Evolutionary conservation across 176 grass and related monocot genomes (phyloP), one percentile per base, ranked within the genome.

Genomic region (Elaeis guineensis): DNA sequence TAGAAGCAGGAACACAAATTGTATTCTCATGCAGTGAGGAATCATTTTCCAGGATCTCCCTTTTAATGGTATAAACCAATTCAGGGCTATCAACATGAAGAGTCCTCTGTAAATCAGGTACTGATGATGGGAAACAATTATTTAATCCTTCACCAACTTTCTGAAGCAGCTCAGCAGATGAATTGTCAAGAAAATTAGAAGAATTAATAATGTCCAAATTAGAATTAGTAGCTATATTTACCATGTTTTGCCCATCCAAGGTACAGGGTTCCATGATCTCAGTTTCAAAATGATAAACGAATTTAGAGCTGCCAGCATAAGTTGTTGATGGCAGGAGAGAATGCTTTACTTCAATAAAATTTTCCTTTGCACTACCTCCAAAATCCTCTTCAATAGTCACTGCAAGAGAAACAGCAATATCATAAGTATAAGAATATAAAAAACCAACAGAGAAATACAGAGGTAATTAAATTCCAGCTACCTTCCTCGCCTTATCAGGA

Each of bases 271-370:
- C 70, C 50, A 73, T n/a, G 22, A 61, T 52, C 25, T 59, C 74
- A 58, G 21, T 75, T 78, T 86, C 74, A 3, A 67, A 50, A 58
- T 71, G 21, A 25, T 21, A 32, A 61, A 65, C 21, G 56, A 65
- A 24, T 21, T 65, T 60, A 62, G 58, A 50, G 23, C 21, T 70
- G 25, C 32, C 62, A 57, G 63, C 16, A 16, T 17, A 56, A 64
- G 74, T 11, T 54, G 25, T 8, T 21, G 26, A 62, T 70, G 4
- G 61, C 14, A 72, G 22, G 26, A 63, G 52, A 54, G 18, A 63
- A 25, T 64, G 70, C 60, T 22, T 4, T 5, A 58, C 21, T 69
- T 72, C 50, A 53, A 57, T 50, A 21, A 65, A 62, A 50, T 32
- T 23, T 39, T 25, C 20, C 25, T 18, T 26, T 39, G 65, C 65